Evolutionary conservation across 2,329 filamentous ascomycete genomes (phyloP).

Genomic region (Alternaria gaisen): DNA sequence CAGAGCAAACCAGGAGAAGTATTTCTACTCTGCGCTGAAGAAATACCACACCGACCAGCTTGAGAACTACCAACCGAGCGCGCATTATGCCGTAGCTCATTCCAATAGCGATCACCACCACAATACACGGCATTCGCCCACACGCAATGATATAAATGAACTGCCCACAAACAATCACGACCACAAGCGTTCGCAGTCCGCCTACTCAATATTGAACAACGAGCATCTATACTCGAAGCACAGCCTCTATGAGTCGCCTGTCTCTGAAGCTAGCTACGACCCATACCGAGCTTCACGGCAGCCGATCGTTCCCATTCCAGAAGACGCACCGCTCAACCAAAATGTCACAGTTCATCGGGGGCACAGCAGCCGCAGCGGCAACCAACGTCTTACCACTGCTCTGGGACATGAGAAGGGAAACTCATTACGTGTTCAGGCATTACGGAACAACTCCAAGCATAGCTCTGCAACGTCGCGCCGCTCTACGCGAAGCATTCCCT

Average conservation of each 20-base stretch:
- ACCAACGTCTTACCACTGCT: slow-evolving; percentile 47
- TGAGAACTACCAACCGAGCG: slow-evolving; percentile 81
- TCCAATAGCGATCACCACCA: slow-evolving; percentile 88
- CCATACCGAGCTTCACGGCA: slow-evolving; percentile 78
- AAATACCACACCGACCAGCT: slow-evolving; percentile 85
- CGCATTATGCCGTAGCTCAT: slow-evolving; percentile 70
- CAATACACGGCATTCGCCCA: slow-evolving; percentile 36
- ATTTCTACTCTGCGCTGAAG: slow-evolving; percentile 87
- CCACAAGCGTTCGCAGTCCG: slow-evolving; percentile 60
- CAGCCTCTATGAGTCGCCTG: slow-evolving; percentile 60
- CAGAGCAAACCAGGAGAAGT: slow-evolving; percentile 87
- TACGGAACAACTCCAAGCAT: slow-evolving; percentile 45
- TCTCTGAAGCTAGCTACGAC: slow-evolving; percentile 75
- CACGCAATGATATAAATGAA: slow-evolving; percentile 41
- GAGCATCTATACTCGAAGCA: slow-evolving; percentile 60
- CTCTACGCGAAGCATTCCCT: slow-evolving; percentile 29
- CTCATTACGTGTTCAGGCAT: slow-evolving; percentile 54
- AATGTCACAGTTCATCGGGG: slow-evolving; percentile 74
- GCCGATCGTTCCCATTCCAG: slow-evolving; percentile 52
- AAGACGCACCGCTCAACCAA: slow-evolving; percentile 65
- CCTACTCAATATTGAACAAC: slow-evolving; percentile 66
- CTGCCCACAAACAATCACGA: slow-evolving; percentile 38
- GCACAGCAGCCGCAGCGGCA: slow-evolving; percentile 46
- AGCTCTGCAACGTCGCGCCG: slow-evolving; percentile 44
- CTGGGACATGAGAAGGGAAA: slow-evolving; percentile 53